A percentile compares a stretch with the other conserved stretches of the same genome.
Conservation (phyloP, 2,329 filamentous ascomycete species). For the Capronia coronata region DNA sequence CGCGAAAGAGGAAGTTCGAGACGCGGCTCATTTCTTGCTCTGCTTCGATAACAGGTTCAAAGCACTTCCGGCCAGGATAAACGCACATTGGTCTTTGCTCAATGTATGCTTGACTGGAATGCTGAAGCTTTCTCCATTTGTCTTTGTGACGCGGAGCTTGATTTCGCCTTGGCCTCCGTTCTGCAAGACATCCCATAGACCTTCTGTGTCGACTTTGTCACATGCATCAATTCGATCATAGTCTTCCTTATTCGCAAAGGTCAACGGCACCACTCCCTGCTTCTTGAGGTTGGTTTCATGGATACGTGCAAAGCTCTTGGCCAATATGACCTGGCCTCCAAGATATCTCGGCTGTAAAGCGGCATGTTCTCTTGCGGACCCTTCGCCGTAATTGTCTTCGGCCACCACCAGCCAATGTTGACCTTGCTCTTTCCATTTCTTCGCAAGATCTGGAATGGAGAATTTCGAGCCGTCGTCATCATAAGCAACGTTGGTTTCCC, state of each 20-base stretch:
- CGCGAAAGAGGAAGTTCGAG: neutral
- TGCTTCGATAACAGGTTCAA: conserved; percentile 72
- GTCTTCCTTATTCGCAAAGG: conserved; percentile 79
- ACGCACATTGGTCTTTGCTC: conserved; percentile 81
- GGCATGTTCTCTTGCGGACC: conserved; percentile 81
- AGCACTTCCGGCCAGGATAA: conserved; percentile 88
- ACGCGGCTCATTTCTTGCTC: conserved; percentile 12
- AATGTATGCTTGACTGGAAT: conserved; percentile 82
- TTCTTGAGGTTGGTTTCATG: conserved; percentile 97
- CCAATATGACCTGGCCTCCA: conserved; percentile 72
- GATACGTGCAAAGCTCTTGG: conserved; percentile 84
- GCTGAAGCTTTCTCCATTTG: conserved; percentile 57
- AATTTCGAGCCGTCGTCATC: conserved; percentile 68
- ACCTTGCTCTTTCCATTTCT: conserved; percentile 68
- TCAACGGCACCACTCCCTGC: conserved; percentile 91
- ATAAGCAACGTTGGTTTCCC: conserved; percentile 86
- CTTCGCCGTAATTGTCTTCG: conserved; percentile 96
- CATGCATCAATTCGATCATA: conserved; percentile 78
- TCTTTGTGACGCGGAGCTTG: conserved; percentile 58
- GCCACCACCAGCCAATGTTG: conserved; percentile 89
- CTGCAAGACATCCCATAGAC: conserved; percentile 72
- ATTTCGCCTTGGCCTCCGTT: conserved; percentile 74
- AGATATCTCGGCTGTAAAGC: conserved; percentile 87
- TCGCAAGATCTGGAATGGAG: conserved; percentile 81
- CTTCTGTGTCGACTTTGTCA: conserved; percentile 75